Percentiles rank a stretch among this genome's conserved stretches.
These are phyloP conservation scores for Lipomyces yamanashiensis DNA, from an alignment of 805 yeast species.

Conservation along the genomic window DNA sequence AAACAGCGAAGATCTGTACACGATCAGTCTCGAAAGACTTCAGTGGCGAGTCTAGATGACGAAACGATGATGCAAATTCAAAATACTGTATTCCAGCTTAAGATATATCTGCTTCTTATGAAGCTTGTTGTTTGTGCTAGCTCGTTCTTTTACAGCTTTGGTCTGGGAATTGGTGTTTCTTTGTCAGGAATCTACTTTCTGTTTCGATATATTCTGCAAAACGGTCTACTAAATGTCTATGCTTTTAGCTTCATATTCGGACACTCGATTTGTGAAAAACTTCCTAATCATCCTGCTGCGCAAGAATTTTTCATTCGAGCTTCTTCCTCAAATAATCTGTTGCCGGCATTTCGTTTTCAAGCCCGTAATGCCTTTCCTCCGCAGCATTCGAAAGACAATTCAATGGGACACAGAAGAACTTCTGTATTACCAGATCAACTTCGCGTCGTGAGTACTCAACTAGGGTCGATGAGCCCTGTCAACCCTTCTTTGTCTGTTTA, in stretches of 20 bases:
- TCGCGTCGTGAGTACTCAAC: background rate
- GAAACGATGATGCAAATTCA: background rate
- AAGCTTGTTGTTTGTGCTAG: conserved; percentile 14
- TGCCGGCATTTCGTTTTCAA: background rate
- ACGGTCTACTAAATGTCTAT: background rate
- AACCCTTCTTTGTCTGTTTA: background rate
- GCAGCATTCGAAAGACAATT: background rate
- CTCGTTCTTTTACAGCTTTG: conserved; percentile 7
- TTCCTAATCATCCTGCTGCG: background rate
- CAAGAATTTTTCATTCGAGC: background rate
- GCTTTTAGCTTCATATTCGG: background rate
- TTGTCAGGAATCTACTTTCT: conserved; percentile 1
- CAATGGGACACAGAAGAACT: conserved; percentile 5
- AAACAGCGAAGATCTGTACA: background rate
- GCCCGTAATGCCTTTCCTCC: background rate
- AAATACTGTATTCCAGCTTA: conserved; percentile 4
- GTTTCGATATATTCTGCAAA: background rate
- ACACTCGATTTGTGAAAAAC: background rate
- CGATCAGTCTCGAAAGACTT: no score
- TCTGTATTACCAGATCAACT: conserved; percentile 5
- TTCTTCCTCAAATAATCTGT: background rate
- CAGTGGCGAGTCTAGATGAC: no score
- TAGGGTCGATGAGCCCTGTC: background rate
- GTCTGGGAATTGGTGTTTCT: conserved; percentile 14
- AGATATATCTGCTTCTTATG: conserved; percentile 5